Percentiles rank a stretch among this genome's conserved stretches.
These are phyloP conservation scores for Chlorella sp. DNA, from an alignment of 139 green algal species.

Conservation along the genomic window DNA sequence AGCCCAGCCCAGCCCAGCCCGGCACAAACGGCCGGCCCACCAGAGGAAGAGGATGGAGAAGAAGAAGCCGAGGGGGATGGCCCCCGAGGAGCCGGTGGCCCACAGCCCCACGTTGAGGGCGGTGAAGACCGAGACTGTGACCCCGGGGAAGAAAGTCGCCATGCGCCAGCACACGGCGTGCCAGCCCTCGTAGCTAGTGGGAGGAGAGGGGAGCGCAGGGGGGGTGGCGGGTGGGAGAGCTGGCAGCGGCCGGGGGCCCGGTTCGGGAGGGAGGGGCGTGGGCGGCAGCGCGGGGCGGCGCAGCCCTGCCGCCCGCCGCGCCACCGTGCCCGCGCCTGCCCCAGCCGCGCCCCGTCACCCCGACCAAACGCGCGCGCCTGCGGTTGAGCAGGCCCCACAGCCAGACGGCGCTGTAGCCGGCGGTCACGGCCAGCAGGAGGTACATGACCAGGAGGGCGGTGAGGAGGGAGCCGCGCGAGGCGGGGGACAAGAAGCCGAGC, in stretches of 20 bases:
- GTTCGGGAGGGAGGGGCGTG: too few species aligned
- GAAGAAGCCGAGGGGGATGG: conserved; percentile 87
- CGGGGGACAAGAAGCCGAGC: conserved; percentile 93
- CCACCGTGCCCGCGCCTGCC: too few species aligned
- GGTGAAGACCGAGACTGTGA: conserved; percentile 76
- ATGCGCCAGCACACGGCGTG: conserved; percentile 58
- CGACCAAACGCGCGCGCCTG: too few species aligned
- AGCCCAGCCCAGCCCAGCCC: too few species aligned
- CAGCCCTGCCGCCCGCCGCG: too few species aligned
- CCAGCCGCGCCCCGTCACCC: too few species aligned
- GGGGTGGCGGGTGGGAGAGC: too few species aligned
- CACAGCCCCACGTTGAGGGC: conserved; percentile 84
- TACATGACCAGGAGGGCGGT: conserved; percentile 84
- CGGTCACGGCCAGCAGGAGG: conserved; percentile 74
- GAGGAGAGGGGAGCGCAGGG: too few species aligned
- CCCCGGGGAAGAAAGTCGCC: conserved; percentile 85
- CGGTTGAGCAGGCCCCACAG: conserved; percentile 87
- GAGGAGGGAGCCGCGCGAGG: conserved; percentile 85
- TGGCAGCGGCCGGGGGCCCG: too few species aligned
- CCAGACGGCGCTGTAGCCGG: conserved; percentile 72
- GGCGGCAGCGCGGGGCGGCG: too few species aligned
- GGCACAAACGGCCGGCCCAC: too few species aligned
- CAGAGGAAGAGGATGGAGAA: conserved; percentile 88
- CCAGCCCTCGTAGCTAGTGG: too few species aligned
- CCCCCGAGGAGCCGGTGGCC: conserved; percentile 77